Base-by-base conservation (phyloP, 2,329 filamentous ascomycete species). In the Aschersonia sp. region DNA sequence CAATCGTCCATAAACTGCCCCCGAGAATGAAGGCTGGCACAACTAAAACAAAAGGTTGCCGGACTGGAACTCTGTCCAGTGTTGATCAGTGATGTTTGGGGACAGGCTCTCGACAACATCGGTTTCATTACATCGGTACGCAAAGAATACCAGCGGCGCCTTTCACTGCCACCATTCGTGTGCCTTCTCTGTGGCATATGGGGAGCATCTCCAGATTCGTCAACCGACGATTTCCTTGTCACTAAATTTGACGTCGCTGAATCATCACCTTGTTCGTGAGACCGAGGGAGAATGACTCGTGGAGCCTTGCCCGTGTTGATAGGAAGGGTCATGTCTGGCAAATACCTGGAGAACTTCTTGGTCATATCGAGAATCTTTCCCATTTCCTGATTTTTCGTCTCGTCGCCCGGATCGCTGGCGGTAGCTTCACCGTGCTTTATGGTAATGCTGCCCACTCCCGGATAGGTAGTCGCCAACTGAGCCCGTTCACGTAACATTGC, bases 321-420 rank as follows among this genome's bases (percentile, higher is more conserved):
- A 0, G 85, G 84, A 28, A 95, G 65, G 52, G 88, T 79, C 85
- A 95, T 89, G 52, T 89, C 78, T 1, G 87, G 86, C 10, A 95
- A 69, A 57, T 84, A 78, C 53, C 81, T 66, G 2, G 81, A 74
- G 55, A 94, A 94, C 2, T 73, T 68, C 46, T 77, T 69, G 59
- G 94, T 78, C 76, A 92, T 85, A 4, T 74, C 73, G 5, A 78
- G 68, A 0, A 76, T 57, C n/a, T 65, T 63, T 10, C 71, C 62
- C 40, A 78, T 54, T 28, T 67, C 56, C 9, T 58, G 50, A 20
- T 61, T 59, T 29, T 68, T 57, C 0, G 55, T 56, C 3, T 59
- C 58, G 43, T 64, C 57, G 2, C 55, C 52, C 5, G 62, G 59
- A 12, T 62, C 54, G n/a, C 61, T 67, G 48, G 67, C 64, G 6